Percentiles rank a stretch among this genome's conserved stretches.
These are phyloP conservation scores for Fraxinus greggii DNA, from an alignment of 305 asterid genomes.

Conservation along the genomic window DNA sequence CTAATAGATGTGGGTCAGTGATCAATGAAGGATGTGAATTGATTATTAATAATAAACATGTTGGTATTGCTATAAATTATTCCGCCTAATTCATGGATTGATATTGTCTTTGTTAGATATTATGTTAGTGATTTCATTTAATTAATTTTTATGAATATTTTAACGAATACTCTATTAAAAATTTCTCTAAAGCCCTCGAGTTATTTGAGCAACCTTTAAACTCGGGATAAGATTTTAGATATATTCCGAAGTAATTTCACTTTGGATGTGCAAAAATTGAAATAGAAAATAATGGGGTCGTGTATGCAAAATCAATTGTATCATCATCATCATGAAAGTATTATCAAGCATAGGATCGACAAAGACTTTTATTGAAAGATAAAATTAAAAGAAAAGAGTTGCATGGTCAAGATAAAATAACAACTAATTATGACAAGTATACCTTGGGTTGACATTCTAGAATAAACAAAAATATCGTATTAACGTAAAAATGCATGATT, in stretches of 20 bases:
- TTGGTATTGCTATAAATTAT: background rate
- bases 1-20: too few species aligned
- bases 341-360: background rate
- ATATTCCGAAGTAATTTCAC: background rate
- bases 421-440: constrained; percentile 18
- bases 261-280: background rate
- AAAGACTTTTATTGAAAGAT: constrained; percentile 20
- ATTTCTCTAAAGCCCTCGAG: too few species aligned
- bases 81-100: too few species aligned
- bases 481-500: background rate
- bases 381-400: background rate
- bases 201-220: background rate
- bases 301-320: background rate
- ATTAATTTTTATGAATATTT: background rate
- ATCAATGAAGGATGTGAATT: too few species aligned
- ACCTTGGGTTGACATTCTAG: constrained; percentile 33
- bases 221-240: background rate
- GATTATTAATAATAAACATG: too few species aligned
- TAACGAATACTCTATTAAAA: background rate
- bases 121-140: background rate
- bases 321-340: background rate
- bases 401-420: constrained; percentile 28
- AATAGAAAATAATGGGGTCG: too few species aligned
- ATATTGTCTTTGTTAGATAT: too few species aligned
- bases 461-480: background rate